These are phyloP conservation scores for Calonectria henricotiae DNA, from an alignment of 2,329 filamentous ascomycete genomes.

Conservation along the genomic window DNA sequence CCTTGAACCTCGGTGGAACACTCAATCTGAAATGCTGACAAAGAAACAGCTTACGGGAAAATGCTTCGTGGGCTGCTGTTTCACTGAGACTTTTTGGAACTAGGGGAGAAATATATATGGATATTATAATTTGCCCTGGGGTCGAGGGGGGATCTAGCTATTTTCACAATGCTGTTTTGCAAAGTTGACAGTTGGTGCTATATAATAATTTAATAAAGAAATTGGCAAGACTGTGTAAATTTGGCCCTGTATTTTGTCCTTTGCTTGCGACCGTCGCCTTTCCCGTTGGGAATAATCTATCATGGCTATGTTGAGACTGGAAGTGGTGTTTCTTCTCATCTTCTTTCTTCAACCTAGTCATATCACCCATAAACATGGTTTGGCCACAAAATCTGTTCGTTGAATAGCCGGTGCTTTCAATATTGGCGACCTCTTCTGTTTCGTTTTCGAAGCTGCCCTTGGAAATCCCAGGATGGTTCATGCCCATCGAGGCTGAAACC, in stretches of 20 bases:
- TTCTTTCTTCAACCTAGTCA: not conserved
- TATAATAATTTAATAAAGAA: too few relatives aligned
- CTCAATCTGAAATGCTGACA: not conserved
- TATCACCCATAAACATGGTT: too few relatives aligned
- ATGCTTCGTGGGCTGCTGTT: not conserved
- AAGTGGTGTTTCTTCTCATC: not conserved
- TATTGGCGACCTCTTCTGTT: not conserved
- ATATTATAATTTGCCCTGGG: too few relatives aligned
- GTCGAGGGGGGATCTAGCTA: too few relatives aligned
- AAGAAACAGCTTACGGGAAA: too few relatives aligned
- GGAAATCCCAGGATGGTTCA: not conserved
- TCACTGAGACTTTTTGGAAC: not conserved
- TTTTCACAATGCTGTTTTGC: too few relatives aligned
- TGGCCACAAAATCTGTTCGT: too few relatives aligned
- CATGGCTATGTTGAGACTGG: not conserved
- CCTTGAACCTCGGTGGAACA: not conserved
- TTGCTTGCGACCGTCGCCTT: too few relatives aligned
- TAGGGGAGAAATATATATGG: not conserved
- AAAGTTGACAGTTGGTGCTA: too few relatives aligned
- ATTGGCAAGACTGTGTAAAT: too few relatives aligned
- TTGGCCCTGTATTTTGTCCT: too few relatives aligned
- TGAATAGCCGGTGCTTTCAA: not conserved
- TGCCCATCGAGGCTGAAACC: not conserved
- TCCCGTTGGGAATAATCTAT: not conserved
- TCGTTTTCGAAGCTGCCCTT: not conserved